Evolutionary conservation across 441 rosid species (phyloP), one percentile per base, ranked within the genome.

Genomic region (Cnidoscolus chayamansa): DNA sequence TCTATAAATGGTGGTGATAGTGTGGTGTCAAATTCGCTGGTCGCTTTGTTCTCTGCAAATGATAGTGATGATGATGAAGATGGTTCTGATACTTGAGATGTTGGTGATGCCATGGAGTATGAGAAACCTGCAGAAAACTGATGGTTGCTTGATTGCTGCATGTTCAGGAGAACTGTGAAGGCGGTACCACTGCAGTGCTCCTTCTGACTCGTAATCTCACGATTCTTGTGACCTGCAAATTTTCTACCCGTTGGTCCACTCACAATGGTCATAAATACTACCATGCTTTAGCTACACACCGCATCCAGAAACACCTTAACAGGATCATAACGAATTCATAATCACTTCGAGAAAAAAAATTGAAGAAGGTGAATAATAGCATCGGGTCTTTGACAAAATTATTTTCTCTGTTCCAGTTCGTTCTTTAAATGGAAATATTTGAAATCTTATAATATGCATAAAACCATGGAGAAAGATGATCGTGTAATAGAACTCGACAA

Each of bases 1-100:
- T 88, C 92, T 78, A 88, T 81, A 74, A 88, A 88, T 64, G 81
- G 78, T 40, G 88, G 91, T 7, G 65, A 40, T 77, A 81, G 43
- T 72, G 78, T 47, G 81, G 53, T 53, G 67, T 76, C 82, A 37
- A 59, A 74, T n/a, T 72, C 75, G 72, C 76, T 70, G 25, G 57
- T 63, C 45, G 30, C 73, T 40, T 78, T 40, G 62, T 68, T 75
- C 16, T 64, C 80, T 63, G 71, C 81, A 59, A 47, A 49, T 72
- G 84, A 70, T 43, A 63, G 56, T 64, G 81, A 63, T n/a, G 82
- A 63, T 31, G 81, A 75, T 62, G 81, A 59, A 30, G 73, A 78
- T 70, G 78, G 82, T 48, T 78, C 83, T 7, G 74, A 67, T 31
- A 50, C 62, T 20, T 37, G 72, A 49, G 72, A 40, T 68, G 65